Conservation (phyloP, 2,329 filamentous ascomycete species). For the Celoporthe dispersa region DNA sequence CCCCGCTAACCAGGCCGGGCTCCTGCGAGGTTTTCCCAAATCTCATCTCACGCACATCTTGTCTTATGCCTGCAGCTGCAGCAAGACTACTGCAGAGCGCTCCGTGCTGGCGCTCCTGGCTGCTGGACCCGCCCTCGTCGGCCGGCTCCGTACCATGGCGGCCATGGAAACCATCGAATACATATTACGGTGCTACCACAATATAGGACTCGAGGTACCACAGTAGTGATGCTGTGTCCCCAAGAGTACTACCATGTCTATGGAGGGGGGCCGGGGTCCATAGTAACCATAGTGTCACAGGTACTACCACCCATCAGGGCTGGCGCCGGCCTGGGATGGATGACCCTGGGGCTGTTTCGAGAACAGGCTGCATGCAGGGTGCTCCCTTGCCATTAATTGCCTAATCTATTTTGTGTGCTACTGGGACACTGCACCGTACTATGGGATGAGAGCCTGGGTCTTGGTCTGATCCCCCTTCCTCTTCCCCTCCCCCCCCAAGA, state of each 20-base stretch:
- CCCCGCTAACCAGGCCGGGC: background rate
- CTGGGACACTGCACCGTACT: background rate
- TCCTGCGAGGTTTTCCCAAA: background rate
- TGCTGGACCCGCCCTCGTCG: background rate
- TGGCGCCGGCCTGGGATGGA: background rate
- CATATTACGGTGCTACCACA: background rate
- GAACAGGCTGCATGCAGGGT: conserved; percentile 2
- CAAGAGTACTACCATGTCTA: background rate
- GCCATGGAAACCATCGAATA: background rate
- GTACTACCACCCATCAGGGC: background rate
- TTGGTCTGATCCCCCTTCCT: conserved; percentile 1
- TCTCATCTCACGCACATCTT: conserved; percentile 19
- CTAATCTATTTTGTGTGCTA: conserved; percentile 3
- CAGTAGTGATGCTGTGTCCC: background rate
- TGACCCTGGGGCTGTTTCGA: background rate
- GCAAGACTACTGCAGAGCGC: conserved; percentile 15
- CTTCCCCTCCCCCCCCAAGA: background rate
- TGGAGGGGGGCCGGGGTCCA: background rate
- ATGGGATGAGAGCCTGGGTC: conserved; percentile 7
- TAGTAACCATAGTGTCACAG: background rate
- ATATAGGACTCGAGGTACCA: background rate
- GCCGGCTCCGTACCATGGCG: background rate
- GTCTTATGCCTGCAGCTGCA: conserved; percentile 16
- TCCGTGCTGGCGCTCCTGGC: conserved; percentile 17
- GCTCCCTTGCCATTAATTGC: background rate